Percentiles rank a stretch among this genome's conserved stretches.
Conservation (phyloP, 176 grass and related monocot species). For the Hyparrhenia diplandra region DNA sequence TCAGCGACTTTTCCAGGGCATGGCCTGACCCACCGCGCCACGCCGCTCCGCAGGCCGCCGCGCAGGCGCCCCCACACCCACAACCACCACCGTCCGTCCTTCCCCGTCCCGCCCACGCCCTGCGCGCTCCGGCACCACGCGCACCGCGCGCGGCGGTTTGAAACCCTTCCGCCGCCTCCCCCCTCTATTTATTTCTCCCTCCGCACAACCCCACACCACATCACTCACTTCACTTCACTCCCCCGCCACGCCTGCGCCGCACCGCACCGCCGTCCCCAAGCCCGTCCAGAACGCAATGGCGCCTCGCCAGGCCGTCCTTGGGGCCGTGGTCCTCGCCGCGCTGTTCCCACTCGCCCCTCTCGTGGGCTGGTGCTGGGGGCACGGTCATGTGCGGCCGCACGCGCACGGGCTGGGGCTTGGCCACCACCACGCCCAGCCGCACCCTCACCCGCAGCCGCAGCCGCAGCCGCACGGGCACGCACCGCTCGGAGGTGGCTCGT, state of each 20-base stretch:
- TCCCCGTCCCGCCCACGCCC: neutral
- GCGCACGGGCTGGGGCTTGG: neutral
- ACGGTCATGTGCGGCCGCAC: neutral
- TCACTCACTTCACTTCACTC: neutral
- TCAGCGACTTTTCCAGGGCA: neutral
- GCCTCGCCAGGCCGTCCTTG: neutral
- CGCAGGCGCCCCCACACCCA: neutral
- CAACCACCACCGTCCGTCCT: neutral
- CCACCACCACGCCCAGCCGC: neutral
- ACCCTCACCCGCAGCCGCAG: neutral
- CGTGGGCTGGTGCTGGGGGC: neutral
- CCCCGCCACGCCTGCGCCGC: neutral
- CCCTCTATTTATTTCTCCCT: constrained; percentile 18
- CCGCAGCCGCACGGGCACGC: constrained; percentile 9
- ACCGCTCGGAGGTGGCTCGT: constrained; percentile 27
- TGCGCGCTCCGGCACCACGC: neutral
- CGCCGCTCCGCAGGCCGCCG: neutral
- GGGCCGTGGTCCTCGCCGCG: constrained; percentile 3
- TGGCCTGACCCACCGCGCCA: neutral
- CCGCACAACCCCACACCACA: too few species aligned
- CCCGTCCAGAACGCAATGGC: neutral
- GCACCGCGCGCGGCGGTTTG: constrained; percentile 28
- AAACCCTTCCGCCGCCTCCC: constrained; percentile 2
- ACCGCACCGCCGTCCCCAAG: neutral
- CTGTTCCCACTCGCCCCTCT: constrained; percentile 9